phyloP scores from a whole-genome alignment of 2,329 filamentous ascomycete species.

The Claviceps sp. region DNA sequence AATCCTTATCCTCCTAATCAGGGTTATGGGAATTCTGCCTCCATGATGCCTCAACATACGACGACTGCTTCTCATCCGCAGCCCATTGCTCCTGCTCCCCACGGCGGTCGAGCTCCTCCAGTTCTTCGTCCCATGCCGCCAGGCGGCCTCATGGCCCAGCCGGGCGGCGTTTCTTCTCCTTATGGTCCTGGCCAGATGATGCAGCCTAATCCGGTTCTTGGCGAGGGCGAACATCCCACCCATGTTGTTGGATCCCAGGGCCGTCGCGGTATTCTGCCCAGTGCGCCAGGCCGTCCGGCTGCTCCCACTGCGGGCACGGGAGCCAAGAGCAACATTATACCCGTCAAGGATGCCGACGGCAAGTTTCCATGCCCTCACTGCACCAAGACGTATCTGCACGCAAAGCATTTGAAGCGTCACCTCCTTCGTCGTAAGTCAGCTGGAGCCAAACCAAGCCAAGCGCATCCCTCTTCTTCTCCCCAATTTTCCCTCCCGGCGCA shows the following conservation, averaged over 20 bases:
- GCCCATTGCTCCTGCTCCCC: conserved; percentile 61
- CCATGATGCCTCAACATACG: conserved; percentile 55
- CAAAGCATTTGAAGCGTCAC: conserved; percentile 95
- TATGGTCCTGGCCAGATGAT: conserved; percentile 47
- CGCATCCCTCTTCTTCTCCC: background rate
- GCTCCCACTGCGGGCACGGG: conserved; percentile 58
- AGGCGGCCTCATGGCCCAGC: conserved; percentile 47
- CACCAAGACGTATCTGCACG: conserved; percentile 94
- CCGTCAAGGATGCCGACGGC: conserved; percentile 89
- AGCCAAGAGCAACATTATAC: conserved; percentile 70
- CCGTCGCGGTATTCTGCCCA: conserved; percentile 79
- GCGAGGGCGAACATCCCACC: conserved; percentile 54
- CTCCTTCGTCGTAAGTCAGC: conserved; percentile 75
- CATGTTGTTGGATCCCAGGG: conserved; percentile 95
- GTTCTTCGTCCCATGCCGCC: conserved; percentile 59
- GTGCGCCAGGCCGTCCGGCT: conserved; percentile 72
- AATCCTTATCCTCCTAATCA: conserved; percentile 41
- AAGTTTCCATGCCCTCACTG: conserved; percentile 98
- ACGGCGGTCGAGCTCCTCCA: conserved; percentile 41
- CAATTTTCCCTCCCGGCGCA: background rate
- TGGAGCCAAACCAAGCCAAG: background rate
- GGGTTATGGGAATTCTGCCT: conserved; percentile 40
- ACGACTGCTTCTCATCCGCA: conserved; percentile 58
- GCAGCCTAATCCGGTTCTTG: conserved; percentile 41
- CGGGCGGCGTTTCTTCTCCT: conserved; percentile 38